Evolutionary conservation across 257 asterid species (phyloP).

Genomic region (Gentiana dahurica): DNA sequence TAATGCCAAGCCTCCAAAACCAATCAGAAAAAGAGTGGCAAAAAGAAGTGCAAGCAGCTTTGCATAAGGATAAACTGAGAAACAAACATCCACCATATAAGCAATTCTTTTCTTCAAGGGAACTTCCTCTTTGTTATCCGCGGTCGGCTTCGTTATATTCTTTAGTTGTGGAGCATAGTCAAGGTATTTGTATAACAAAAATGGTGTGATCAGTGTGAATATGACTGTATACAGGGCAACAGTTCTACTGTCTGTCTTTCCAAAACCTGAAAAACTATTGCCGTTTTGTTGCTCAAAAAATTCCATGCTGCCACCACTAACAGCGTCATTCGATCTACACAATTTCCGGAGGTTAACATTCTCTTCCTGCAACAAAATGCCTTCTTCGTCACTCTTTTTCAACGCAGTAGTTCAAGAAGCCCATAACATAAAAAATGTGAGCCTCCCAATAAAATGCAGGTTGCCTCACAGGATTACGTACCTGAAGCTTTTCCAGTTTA

Average conservation of each 20-base stretch:
- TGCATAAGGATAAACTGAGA: slow-evolving; percentile 90
- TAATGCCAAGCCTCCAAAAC: slow-evolving; percentile 89
- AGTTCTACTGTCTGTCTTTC: slow-evolving; percentile 43
- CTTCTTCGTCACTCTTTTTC: slow-evolving; percentile 10
- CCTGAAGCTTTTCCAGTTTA: slow-evolving; percentile 66
- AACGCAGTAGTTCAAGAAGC: slow-evolving; percentile 1
- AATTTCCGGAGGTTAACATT: slow-evolving; percentile 35
- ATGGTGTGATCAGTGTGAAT: slow-evolving; percentile 59
- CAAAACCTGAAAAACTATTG: slow-evolving; percentile 25
- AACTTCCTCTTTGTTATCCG: slow-evolving; percentile 63
- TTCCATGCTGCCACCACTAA: slow-evolving; percentile 19
- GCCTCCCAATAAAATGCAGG: slow-evolving; percentile 8
- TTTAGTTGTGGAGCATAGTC: slow-evolving; percentile 60
- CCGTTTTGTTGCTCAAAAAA: slow-evolving; percentile 30
- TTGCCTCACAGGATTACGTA: slow-evolving; percentile 22
- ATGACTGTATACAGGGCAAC: slow-evolving; percentile 62
- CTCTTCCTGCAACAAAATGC: slow-evolving; percentile 54
- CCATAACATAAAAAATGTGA: neutral
- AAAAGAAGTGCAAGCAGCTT: slow-evolving; percentile 93
- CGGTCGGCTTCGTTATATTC: slow-evolving; percentile 33
- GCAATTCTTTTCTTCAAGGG: slow-evolving; percentile 87
- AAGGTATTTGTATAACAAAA: slow-evolving; percentile 61
- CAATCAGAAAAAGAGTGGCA: slow-evolving; percentile 89
- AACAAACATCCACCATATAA: slow-evolving; percentile 82
- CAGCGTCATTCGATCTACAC: slow-evolving; percentile 28